phyloP scores from a whole-genome alignment of 805 yeast species.

The Lipomyces japonicus region DNA sequence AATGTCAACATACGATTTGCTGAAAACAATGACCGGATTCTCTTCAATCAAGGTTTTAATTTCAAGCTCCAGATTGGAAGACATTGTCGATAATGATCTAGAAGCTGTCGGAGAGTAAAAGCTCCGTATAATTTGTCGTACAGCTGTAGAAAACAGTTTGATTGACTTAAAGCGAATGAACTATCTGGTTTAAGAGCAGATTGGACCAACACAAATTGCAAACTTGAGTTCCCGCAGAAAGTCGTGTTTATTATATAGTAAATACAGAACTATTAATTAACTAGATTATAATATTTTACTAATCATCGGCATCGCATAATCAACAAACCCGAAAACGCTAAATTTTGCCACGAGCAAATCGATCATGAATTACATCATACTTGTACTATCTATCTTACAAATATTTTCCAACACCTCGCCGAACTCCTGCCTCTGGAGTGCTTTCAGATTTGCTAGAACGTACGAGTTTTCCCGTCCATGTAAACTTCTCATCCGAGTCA shows the following conservation, averaged over 20 bases:
- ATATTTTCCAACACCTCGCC: no score
- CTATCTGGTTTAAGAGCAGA: not conserved
- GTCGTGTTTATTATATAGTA: no score
- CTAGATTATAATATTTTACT: no score
- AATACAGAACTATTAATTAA: no score
- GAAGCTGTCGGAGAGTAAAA: conserved; percentile 7
- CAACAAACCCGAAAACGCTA: no score
- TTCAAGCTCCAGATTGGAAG: conserved; percentile 20
- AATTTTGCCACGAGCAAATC: no score
- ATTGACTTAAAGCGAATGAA: not conserved
- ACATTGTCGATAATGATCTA: conserved; percentile 14
- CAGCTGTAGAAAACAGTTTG: conserved; percentile 2
- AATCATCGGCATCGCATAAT: no score
- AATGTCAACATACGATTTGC: conserved; percentile 66
- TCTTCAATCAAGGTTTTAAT: conserved; percentile 58
- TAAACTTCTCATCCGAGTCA: conserved; percentile 10
- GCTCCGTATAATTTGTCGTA: not conserved
- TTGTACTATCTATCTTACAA: no score
- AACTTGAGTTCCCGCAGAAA: no score
- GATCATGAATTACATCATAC: no score
- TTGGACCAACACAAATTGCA: not conserved
- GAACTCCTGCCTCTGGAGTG: no score
- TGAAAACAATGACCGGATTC: conserved; percentile 73
- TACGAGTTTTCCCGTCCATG: conserved; percentile 23
- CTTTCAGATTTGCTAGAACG: no score